Evolutionary conservation across 495 filamentous ascomycete genomes (phyloP).

Genomic region (Aspergillus taichungensis): DNA sequence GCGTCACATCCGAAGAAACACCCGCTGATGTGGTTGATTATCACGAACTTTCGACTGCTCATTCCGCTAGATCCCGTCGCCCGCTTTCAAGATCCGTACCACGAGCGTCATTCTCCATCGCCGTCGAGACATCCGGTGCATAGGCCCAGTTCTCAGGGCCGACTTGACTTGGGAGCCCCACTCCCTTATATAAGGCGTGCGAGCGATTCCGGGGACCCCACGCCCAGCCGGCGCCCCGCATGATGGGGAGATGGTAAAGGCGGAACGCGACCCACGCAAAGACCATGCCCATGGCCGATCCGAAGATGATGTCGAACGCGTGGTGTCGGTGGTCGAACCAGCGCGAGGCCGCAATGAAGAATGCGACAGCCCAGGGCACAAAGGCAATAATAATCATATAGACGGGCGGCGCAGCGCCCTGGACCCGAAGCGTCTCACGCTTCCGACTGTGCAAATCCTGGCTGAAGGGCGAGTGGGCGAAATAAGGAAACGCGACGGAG

Average conservation of each 20-base stretch:
- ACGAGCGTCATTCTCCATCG: not conserved
- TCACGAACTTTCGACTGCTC: not conserved
- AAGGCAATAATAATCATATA: constrained; percentile 49
- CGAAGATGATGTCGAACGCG: constrained; percentile 56
- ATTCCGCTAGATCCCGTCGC: constrained; percentile 8
- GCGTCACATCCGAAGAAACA: not conserved
- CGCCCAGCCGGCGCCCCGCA: constrained; percentile 46
- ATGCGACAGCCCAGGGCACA: constrained; percentile 47
- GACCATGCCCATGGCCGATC: constrained; percentile 46
- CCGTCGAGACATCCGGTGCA: not conserved
- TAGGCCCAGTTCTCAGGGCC: constrained; percentile 27
- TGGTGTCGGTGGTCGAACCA: constrained; percentile 57
- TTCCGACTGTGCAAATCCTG: constrained; percentile 16
- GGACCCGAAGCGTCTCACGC: constrained; percentile 26
- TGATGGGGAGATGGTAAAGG: constrained; percentile 62
- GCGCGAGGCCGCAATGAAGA: constrained; percentile 53
- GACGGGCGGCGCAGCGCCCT: constrained; percentile 51
- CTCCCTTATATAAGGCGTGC: constrained; percentile 49
- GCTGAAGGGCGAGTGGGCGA: constrained; percentile 33
- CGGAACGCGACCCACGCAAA: constrained; percentile 50
- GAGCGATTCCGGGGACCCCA: constrained; percentile 36
- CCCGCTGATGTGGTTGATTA: too few species aligned
- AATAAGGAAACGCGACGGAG: constrained; percentile 52
- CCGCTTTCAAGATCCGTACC: constrained; percentile 14
- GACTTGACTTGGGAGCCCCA: constrained; percentile 46